Evolutionary conservation across 257 asterid species (phyloP).

Genomic region (Plectranthus barbatus): DNA sequence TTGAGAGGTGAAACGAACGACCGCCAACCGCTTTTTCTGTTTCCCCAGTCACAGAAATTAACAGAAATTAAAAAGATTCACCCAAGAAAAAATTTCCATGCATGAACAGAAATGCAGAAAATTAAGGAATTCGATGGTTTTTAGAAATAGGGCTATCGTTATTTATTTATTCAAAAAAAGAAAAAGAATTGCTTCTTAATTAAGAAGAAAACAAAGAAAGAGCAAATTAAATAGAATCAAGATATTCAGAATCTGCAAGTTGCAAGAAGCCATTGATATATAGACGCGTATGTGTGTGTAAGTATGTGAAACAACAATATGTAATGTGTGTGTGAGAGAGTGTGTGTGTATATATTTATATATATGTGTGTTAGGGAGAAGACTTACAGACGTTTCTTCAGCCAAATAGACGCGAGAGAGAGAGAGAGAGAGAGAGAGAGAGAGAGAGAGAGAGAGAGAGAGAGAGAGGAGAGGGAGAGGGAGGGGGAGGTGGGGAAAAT

Average conservation of each 20-base stretch:
- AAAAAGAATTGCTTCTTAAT: not conserved
- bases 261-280: not conserved
- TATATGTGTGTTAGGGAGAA: not conserved
- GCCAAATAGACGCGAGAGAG: not conserved
- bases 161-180: not conserved
- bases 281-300: not conserved
- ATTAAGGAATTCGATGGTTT: not conserved
- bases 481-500: not conserved
- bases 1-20: conserved; percentile 16
- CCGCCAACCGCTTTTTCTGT: conserved; percentile 37
- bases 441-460: not conserved
- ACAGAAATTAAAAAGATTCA: not conserved
- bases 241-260: not conserved
- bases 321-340: no score
- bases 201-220: not conserved
- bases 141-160: not conserved
- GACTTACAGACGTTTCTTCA: conserved; percentile 25
- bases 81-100: not conserved
- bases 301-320: not conserved
- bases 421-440: not conserved
- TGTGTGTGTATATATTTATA: not conserved
- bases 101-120: not conserved
- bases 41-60: not conserved
- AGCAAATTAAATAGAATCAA: not conserved
- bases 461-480: conserved; percentile 1